Evolutionary conservation across 1,284 basidiomycete species (phyloP).

Genomic region (Trichosporon ovoides): DNA sequence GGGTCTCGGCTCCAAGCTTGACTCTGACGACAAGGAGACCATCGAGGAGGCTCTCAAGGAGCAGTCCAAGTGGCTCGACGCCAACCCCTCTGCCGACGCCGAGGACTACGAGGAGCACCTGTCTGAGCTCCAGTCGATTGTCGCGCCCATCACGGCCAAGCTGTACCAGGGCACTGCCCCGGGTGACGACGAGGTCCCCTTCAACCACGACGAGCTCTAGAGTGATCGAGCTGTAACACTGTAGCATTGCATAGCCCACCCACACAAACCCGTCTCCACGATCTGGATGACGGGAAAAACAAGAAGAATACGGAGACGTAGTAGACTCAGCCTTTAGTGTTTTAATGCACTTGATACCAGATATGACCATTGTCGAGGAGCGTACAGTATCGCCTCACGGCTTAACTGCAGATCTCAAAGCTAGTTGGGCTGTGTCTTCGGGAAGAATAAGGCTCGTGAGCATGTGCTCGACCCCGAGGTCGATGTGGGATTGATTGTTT

Average conservation of each 20-base stretch:
- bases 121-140: conserved; percentile 63
- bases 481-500: too few relatives aligned
- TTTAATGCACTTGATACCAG: conserved; percentile 5
- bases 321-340: neutral
- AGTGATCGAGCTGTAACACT: neutral
- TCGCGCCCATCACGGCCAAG: conserved; percentile 71
- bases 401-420: too few relatives aligned
- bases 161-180: conserved; percentile 58
- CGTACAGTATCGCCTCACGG: too few relatives aligned
- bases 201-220: conserved; percentile 51
- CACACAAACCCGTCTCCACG: too few relatives aligned
- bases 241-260: conserved; percentile 4
- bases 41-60: conserved; percentile 80
- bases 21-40: conserved; percentile 81
- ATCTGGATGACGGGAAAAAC: too few relatives aligned
- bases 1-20: conserved; percentile 83
- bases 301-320: conserved; percentile 1
- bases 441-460: too few relatives aligned
- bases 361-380: too few relatives aligned
- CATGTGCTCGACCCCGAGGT: too few relatives aligned
- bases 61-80: conserved; percentile 83
- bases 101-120: conserved; percentile 92
- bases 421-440: too few relatives aligned
- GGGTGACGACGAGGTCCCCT: conserved; percentile 44
- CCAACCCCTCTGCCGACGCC: conserved; percentile 67